Evolutionary conservation across 2,329 filamentous ascomycete genomes (phyloP), one percentile per base, ranked within the genome.

Genomic region (Exophiala sideris): DNA sequence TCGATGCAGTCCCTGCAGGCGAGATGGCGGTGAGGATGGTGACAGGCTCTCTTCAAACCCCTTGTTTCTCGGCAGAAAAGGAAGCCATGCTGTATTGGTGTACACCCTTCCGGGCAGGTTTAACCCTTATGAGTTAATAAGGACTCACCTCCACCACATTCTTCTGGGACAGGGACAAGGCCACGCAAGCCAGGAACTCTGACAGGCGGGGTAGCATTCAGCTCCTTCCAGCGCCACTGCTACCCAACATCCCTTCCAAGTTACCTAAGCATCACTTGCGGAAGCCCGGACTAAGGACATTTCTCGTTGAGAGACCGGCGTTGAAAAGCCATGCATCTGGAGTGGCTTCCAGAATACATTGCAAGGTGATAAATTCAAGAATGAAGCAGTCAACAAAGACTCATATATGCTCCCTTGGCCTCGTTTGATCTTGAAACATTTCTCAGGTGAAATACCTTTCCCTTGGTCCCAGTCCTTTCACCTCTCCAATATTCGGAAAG

Each of bases 71-170:
- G 24, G 24, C 24, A 5, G 24, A 29, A 29, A 8, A 29, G 24
- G 24, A 29, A 38, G 35, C 14, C 35, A 16, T 38, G 35, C 35
- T 38, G 11, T 5, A 38, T 12, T 38, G 11, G 11, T 16, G 10
- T 38, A 10, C 35, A 16, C 11, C 5, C 11, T 38, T 16, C 14
- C 44, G 46, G 50, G 44, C 45, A 48, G 38, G 35, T 48, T 39
- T 52, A 47, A 34, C 53, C 53, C 20, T 42, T 48, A 36, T 41
- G 21, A 41, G 53, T 24, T 16, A 38, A n/a, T 5, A 1, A 38
- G 10, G 35, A 38, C 35, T 12, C 24, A 29, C 24, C 24, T 29
- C 24, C 24, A 29, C 24, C 24, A 29, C 24, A 8, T 29, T 29
- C 7, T 29, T 8, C 7, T 8, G 24, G 24, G 24, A 29, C 7